phyloP scores from a whole-genome alignment of 768 basidiomycete genomes.

The Cystobasidium onofrii region DNA sequence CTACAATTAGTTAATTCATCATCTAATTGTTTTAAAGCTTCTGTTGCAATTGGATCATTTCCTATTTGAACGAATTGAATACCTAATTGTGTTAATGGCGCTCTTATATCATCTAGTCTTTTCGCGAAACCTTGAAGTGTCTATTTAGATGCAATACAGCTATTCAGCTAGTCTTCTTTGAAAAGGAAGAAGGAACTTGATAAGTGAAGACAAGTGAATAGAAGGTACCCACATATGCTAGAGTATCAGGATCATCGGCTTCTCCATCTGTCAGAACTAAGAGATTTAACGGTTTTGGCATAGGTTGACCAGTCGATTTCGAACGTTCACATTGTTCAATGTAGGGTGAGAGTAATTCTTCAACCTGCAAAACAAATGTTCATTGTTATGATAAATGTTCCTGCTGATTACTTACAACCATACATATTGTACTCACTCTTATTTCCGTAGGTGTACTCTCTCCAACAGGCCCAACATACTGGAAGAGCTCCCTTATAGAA shows the following conservation, averaged over 20 bases:
- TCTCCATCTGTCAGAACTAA: constrained; percentile 38
- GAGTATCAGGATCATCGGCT: constrained; percentile 34
- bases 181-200: too few species aligned
- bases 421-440: constrained; percentile 8
- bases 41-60: constrained; percentile 36
- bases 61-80: constrained; percentile 40
- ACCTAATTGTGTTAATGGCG: constrained; percentile 38
- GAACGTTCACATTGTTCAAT: constrained; percentile 35
- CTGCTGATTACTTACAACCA: background rate
- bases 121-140: constrained; percentile 35
- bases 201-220: too few species aligned
- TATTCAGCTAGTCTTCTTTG: too few species aligned
- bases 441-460: constrained; percentile 34
- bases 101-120: constrained; percentile 36
- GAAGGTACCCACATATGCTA: background rate
- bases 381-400: too few species aligned
- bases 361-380: background rate
- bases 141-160: too few species aligned
- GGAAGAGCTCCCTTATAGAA: constrained; percentile 28
- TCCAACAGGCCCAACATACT: constrained; percentile 29
- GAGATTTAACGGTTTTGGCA: constrained; percentile 38
- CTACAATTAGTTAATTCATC: constrained; percentile 30
- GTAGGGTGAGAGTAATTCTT: constrained; percentile 37
- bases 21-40: constrained; percentile 25
- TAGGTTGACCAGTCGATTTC: background rate